Evolutionary conservation across 176 grass and related monocot species (phyloP), one percentile per base, ranked within the genome.

Genomic region (Pontederia paniculata): DNA sequence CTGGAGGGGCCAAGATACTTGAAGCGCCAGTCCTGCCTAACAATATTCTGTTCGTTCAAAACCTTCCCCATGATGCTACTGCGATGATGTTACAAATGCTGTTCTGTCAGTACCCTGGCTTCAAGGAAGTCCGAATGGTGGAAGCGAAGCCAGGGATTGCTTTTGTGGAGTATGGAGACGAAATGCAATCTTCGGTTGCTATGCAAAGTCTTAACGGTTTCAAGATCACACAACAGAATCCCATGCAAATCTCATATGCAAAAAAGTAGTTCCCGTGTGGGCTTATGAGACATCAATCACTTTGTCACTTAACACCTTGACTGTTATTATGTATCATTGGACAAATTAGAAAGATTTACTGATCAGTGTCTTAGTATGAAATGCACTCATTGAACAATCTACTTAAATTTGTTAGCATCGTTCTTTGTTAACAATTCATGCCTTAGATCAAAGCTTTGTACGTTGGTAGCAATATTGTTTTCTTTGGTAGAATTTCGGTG

Each of bases 111-210:
- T 91, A 93, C 65, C 68, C 50, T 9, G 94, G 94, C 45, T 98
- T 98, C 66, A 98, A 93, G 73, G 94, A 98, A 68, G 94, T 93
- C 12, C 69, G 94, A 50, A 98, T 88, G 87, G 44, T 98, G 4
- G 94, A 91, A 63, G 62, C 87, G 9, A 98, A 98, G 46, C 94
- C 83, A 0, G 87, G 87, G 16, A 98, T 98, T 10, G 87, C 94
- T 68, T 98, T 88, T 1, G 94, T 98, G 9, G 94, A 98, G 75
- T 98, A 88, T 44, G 80, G 79, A 23, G 88, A 93, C 7, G 87
- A 91, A 54, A 60, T 70, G 28, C 94, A 93, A 68, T 81, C 80
- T 3, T 82, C 81, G 0, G 67, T 88, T 19, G 80, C 87, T 25
- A 81, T 98, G 72, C 85, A 80, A 57, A 19, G 19, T 3, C 83